Evolutionary conservation across 306 rosid genomes (phyloP), one percentile per base, ranked within the genome.

Genomic region (Gastrolobium bilobum): DNA sequence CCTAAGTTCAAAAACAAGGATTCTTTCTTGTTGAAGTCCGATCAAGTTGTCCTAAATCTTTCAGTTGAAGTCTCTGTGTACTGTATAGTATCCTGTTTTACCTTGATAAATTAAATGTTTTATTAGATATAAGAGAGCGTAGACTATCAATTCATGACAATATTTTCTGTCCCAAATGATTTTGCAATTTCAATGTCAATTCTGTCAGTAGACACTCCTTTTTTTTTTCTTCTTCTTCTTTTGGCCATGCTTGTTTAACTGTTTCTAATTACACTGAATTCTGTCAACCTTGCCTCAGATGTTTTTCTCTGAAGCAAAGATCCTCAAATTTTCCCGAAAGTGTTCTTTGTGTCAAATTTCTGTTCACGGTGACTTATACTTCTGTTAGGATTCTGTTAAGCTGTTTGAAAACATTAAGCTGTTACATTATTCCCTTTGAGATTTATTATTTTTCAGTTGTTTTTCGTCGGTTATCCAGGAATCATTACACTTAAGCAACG

Each of bases 11-110:
- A 15, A 71, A 75, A 39, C 50, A 37, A 76, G 52, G 47, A 13
- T 38, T 34, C 68, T 62, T 80, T 68, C 35, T 54, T 14, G 62
- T 42, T 37, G n/a, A 63, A 15, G 62, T 42, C 64, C 52, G 35
- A 43, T 34, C 11, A 68, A 74, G 68, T 57, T 73, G 51, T 51
- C 14, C 10, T 77, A 79, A 14, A 75, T 74, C 48, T 80, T 73
- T 69, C 43, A n/a, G 58, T 76, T 30, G 14, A 78, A 52, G 34
- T 8, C 57, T 75, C 14, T 46, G 7, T 71, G 53, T 40, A 58
- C 42, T 71, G 66, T 57, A 44, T 76, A 81, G 70, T 7, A 54
- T 37, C 30, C 14, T 35, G 46, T 42, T 57, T 64, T 65, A 42
- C 76, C 39, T 65, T 54, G 73, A 48, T 54, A 59, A 39, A 7